phyloP scores from a whole-genome alignment of 176 grass and related monocot genomes.

The Musa acuminata region DNA sequence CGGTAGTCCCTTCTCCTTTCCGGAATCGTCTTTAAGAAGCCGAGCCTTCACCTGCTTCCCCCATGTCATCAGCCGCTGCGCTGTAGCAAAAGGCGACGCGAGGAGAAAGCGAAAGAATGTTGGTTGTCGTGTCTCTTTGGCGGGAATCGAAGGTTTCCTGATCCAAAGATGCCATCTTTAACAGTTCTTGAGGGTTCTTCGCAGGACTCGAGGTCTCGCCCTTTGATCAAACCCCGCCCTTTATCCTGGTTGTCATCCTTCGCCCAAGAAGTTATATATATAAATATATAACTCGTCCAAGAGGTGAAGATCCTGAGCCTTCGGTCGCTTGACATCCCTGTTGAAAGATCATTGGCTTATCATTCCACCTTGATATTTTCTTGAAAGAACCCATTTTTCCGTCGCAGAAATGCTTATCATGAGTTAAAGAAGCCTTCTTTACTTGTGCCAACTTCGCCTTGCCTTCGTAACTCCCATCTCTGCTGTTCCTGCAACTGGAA shows the following conservation, averaged over 20 bases:
- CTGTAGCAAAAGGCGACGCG: background rate
- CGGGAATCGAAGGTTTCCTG: background rate
- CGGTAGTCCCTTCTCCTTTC: background rate
- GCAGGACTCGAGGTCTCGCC: background rate
- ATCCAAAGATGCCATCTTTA: constrained; percentile 2
- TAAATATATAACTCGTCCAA: background rate
- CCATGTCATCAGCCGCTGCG: background rate
- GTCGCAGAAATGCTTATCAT: background rate
- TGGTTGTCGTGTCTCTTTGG: constrained; percentile 2
- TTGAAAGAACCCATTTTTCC: too few species aligned
- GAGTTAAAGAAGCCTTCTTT: background rate
- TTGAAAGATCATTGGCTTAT: too few species aligned
- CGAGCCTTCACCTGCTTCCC: background rate
- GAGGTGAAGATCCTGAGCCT: background rate
- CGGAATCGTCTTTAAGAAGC: constrained; percentile 4
- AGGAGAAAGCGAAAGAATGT: constrained; percentile 4
- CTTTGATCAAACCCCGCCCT: background rate
- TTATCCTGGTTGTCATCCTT: background rate
- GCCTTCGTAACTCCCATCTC: background rate
- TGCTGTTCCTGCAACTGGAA: background rate
- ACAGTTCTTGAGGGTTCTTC: background rate
- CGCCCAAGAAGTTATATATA: background rate
- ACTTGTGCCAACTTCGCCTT: background rate
- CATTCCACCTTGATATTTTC: too few species aligned
- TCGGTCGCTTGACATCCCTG: too few species aligned